These are phyloP conservation scores for Trichoderma sp. DNA, from an alignment of 2,329 filamentous ascomycete species.

Conservation along the genomic window DNA sequence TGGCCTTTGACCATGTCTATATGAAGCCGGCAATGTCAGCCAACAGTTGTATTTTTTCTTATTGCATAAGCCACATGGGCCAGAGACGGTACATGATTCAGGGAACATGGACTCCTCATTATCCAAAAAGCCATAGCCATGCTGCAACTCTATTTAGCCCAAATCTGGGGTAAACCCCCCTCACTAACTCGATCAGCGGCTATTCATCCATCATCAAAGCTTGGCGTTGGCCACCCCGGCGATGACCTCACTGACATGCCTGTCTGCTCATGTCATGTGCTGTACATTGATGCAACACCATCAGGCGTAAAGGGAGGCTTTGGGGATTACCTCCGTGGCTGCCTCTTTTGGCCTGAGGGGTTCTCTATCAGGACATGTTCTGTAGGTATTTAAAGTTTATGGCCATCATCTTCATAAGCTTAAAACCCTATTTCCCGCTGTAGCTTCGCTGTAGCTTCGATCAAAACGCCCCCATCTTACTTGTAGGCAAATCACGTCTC, in stretches of 20 bases:
- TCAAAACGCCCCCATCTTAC: background rate
- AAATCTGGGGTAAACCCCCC: background rate
- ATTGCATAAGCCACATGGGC: background rate
- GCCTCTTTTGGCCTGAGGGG: background rate
- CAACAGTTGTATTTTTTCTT: background rate
- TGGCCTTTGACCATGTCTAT: background rate
- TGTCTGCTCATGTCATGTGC: background rate
- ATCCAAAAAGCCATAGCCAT: background rate
- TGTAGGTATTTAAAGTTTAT: background rate
- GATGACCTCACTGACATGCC: background rate
- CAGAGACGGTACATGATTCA: background rate
- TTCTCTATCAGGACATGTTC: background rate
- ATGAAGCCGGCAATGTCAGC: background rate
- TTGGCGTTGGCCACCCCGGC: background rate
- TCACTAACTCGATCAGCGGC: background rate
- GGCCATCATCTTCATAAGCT: background rate
- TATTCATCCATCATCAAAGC: background rate
- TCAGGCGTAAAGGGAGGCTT: background rate
- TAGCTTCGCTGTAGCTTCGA: background rate
- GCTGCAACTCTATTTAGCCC: conserved; percentile 9
- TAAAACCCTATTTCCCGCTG: background rate
- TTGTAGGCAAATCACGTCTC: background rate
- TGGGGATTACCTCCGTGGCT: background rate
- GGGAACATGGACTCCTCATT: background rate
- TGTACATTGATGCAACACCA: background rate